Percentiles rank a stretch among this genome's conserved stretches.
phyloP scores from a whole-genome alignment of 768 basidiomycete species.

The Russula earlei region DNA sequence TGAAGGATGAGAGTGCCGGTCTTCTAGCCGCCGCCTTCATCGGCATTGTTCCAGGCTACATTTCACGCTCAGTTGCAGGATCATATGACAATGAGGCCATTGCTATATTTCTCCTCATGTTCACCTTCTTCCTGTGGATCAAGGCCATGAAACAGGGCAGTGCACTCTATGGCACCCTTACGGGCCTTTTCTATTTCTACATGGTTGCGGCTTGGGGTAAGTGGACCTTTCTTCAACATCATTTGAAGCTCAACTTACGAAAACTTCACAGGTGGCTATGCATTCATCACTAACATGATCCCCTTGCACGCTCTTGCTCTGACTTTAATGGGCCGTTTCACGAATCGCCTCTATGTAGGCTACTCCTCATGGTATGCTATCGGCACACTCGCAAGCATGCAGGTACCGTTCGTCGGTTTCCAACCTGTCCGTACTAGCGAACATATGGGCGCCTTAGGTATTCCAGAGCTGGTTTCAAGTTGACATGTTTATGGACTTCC shows the following conservation, averaged over 20 bases:
- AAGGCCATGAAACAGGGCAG: slow-evolving; percentile 91
- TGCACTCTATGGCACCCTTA: slow-evolving; percentile 79
- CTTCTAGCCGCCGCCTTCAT: slow-evolving; percentile 98
- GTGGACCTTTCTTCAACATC: slow-evolving; percentile 33
- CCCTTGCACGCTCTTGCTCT: slow-evolving; percentile 93
- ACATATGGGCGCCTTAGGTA: slow-evolving; percentile 97
- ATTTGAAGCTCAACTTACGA: background rate
- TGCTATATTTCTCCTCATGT: slow-evolving; percentile 99
- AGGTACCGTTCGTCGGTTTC: slow-evolving; percentile 98
- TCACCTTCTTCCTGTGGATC: slow-evolving; percentile 97
- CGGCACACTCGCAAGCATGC: slow-evolving; percentile 96
- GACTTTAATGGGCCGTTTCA: slow-evolving; percentile 93
- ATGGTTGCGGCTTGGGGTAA: slow-evolving; percentile 98
- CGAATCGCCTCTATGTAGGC: slow-evolving; percentile 82
- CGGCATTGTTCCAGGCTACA: slow-evolving; percentile 96
- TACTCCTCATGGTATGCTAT: slow-evolving; percentile 98
- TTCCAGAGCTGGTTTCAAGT: slow-evolving; percentile 19
- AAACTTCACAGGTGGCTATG: slow-evolving; percentile 69
- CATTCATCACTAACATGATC: slow-evolving; percentile 99
- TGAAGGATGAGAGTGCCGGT: slow-evolving; percentile 92
- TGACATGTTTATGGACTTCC: slow-evolving; percentile 9
- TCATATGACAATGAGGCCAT: slow-evolving; percentile 99
- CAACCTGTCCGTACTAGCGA: slow-evolving; percentile 96
- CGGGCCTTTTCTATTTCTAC: slow-evolving; percentile 98
- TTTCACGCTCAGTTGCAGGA: slow-evolving; percentile 96